Evolutionary conservation across 495 filamentous ascomycete genomes (phyloP).

Genomic region (Usnea hakonensis): DNA sequence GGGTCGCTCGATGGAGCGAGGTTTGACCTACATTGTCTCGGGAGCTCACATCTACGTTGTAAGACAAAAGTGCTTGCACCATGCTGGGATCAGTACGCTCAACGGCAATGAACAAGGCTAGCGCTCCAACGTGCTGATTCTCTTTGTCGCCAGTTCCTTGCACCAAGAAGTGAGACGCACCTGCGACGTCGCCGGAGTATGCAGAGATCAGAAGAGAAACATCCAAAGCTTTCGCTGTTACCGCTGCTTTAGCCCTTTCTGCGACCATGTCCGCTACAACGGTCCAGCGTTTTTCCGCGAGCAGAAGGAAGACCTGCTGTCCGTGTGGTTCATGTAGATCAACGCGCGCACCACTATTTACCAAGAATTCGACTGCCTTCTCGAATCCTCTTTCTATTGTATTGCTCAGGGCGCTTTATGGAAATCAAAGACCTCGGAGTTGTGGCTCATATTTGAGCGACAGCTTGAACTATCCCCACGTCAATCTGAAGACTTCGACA

Average conservation of each 20-base stretch:
- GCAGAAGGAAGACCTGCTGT: background rate
- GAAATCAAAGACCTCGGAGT: no score
- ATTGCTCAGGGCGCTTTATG: no score
- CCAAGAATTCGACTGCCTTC: background rate
- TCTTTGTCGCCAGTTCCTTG: constrained; percentile 6
- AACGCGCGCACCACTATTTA: background rate
- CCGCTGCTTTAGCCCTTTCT: constrained; percentile 4
- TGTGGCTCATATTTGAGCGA: no score
- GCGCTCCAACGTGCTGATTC: constrained; percentile 4
- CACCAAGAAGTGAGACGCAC: constrained; percentile 2
- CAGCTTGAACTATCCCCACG: no score
- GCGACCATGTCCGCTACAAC: background rate
- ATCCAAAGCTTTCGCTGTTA: constrained; percentile 7
- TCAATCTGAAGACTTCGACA: no score
- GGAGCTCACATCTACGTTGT: constrained; percentile 45
- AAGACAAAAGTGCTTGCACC: background rate
- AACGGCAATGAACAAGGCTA: background rate
- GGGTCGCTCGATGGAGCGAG: constrained; percentile 18
- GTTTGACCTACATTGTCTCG: constrained; percentile 68
- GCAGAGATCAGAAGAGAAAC: constrained; percentile 8
- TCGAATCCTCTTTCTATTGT: background rate
- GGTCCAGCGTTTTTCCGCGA: background rate
- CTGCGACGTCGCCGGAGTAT: constrained; percentile 7
- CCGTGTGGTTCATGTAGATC: background rate
- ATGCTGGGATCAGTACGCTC: background rate